Evolutionary conservation across 192 early-diverging fungal species (phyloP).

Genomic region (Podila clonocystis): DNA sequence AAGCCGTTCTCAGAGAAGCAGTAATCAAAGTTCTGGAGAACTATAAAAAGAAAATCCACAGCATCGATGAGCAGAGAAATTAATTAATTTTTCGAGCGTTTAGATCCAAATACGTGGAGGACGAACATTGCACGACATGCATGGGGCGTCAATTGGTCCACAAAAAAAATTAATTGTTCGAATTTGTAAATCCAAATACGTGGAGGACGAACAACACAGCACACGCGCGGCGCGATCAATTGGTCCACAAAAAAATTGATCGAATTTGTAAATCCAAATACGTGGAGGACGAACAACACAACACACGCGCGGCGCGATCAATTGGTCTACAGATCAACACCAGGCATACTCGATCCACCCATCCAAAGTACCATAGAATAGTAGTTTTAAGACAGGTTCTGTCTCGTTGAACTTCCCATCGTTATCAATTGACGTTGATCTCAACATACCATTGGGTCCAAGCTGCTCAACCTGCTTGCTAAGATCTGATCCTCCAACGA

Average conservation of each 20-base stretch:
- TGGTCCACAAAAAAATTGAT: too few relatives aligned
- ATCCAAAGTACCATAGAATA: too few relatives aligned
- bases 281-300: neutral
- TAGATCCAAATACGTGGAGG: conserved; percentile 2
- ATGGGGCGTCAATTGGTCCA: too few relatives aligned
- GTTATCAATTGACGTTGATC: neutral
- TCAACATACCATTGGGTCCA: conserved; percentile 74
- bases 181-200: conserved; percentile 2
- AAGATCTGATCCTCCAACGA: conserved; percentile 96
- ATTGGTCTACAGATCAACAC: conserved; percentile 8
- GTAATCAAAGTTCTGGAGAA: conserved; percentile 90
- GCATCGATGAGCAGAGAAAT: neutral
- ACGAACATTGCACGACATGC: too few relatives aligned
- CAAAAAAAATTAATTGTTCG: too few relatives aligned
- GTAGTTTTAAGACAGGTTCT: too few relatives aligned
- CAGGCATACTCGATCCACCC: too few relatives aligned
- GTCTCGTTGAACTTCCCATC: too few relatives aligned
- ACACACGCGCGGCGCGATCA: neutral
- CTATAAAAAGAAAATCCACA: conserved; percentile 49
- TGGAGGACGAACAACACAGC: conserved; percentile 9
- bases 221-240: too few relatives aligned
- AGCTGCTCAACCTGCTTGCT: conserved; percentile 97
- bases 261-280: conserved; percentile 1
- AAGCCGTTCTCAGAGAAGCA: conserved; percentile 98
- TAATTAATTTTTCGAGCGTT: neutral